phyloP scores from a whole-genome alignment of 2,329 filamentous ascomycete genomes.

The Lachnellula occidentalis region DNA sequence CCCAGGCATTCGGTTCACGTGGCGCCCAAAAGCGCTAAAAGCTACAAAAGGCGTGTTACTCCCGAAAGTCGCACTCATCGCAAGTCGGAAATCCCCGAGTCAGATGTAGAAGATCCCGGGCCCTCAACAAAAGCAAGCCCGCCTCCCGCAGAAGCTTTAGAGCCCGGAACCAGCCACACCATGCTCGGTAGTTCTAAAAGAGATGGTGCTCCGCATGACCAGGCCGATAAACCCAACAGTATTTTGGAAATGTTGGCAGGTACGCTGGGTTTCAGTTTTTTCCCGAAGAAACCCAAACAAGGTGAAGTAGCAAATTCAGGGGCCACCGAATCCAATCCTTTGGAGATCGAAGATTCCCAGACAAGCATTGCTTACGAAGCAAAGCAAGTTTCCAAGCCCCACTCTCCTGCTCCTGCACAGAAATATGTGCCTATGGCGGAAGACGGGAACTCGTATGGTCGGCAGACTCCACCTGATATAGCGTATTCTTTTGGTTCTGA shows the following conservation, averaged over 20 bases:
- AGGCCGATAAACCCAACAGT: neutral
- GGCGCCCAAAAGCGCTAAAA: neutral
- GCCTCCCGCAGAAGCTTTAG: neutral
- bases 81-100: neutral
- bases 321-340: neutral
- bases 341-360: slow-evolving; percentile 10
- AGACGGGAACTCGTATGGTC: neutral
- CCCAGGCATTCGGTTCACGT: neutral
- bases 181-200: neutral
- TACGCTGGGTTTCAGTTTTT: neutral
- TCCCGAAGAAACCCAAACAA: neutral
- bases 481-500: neutral
- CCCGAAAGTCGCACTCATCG: slow-evolving; percentile 1
- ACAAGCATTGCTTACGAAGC: neutral
- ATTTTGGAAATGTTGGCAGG: neutral
- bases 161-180: no score
- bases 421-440: no score
- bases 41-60: neutral
- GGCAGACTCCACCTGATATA: neutral
- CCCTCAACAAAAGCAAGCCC: neutral
- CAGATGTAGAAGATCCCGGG: neutral
- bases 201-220: neutral
- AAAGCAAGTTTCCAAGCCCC: neutral
- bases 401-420: neutral
- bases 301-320: neutral